Base-by-base conservation (phyloP, 306 rosid species). In the Trichosanthes cucumerina region DNA sequence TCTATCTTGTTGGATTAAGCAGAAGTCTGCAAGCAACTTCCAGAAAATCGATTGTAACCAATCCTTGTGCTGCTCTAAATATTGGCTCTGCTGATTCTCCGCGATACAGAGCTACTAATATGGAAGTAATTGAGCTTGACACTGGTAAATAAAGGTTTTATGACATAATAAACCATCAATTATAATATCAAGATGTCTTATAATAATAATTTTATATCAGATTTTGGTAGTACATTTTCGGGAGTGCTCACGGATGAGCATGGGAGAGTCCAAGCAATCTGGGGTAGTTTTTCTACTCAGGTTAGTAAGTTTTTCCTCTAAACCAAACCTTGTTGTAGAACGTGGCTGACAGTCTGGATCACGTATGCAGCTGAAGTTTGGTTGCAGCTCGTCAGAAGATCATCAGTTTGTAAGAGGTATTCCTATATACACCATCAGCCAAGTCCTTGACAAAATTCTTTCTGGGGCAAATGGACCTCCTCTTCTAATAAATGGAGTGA, bases 221-320 rank as follows among this genome's bases (percentile, higher is more conserved):
- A 95, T 91, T 95, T 95, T 89, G 98, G 98, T 28, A 89, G 92
- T 82, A 63, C 97, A 75, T 92, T 95, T 85, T 92, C 98, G 64
- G 98, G 98, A 75, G 98, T 88, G 76, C 88, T 95, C 62, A 88
- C 96, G 9, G 97, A 95, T 52, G 98, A 92, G 89, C 90, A 82
- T 62, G 98, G 97, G 83, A 91, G 92, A 87, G 97, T 95, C 81
- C 95, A 85, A 86, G 97, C 98, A 73, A 81, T 95, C 79, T 95
- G 98, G 98, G 98, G 96, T 87, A 95, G 97, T 94, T 95, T 95
- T 87, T 95, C 98, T 34, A 92, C 96, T 83, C 98, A 95, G 97
- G 98, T 95, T 87, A 77, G 56, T 43, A 19, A 12, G 64, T 43
- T 58, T 58, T 41, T 5, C 54, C 15, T 41, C 68, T 41, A 1